phyloP scores from a whole-genome alignment of 2,329 filamentous ascomycete genomes.

The Ophiostoma sp. region DNA sequence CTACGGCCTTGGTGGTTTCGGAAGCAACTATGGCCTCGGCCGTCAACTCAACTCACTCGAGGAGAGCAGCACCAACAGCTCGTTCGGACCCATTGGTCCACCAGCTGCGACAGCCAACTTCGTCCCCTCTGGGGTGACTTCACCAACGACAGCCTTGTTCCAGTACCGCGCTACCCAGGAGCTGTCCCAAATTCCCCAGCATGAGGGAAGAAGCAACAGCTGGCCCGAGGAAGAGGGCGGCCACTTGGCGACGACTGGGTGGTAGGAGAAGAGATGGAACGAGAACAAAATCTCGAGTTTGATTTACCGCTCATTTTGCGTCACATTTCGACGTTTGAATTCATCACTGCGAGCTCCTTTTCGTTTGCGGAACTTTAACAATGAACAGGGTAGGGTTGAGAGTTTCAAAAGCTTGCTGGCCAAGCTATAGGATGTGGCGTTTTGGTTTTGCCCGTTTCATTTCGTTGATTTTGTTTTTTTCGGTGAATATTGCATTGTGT shows the following conservation, averaged over 20 bases:
- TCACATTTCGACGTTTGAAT: neutral
- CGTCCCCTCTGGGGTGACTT: neutral
- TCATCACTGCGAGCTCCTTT: no score
- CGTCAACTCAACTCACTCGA: neutral
- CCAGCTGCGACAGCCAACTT: neutral
- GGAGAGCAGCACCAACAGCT: neutral
- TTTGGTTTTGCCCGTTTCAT: neutral
- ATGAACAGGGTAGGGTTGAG: no score
- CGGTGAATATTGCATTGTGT: neutral
- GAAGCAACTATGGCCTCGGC: neutral
- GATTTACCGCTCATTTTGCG: neutral
- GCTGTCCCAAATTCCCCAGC: neutral
- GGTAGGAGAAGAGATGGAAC: neutral
- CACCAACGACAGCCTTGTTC: neutral
- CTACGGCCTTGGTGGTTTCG: neutral
- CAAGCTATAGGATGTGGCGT: neutral
- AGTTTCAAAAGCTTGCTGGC: neutral
- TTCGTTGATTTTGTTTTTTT: neutral
- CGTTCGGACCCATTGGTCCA: constrained; percentile 2
- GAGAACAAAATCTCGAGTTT: neutral
- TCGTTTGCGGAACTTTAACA: no score
- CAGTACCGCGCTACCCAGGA: neutral
- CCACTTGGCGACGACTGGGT: neutral
- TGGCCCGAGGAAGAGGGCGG: neutral
- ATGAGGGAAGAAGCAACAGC: neutral